These are phyloP conservation scores for barley (Hordeum vulgare) DNA, from an alignment of 176 grass and related monocot genomes.

Conservation along the genomic window MorexV3_pseudomolecules_assembly NC_058520.1:615276506-615277005, in stretches of 20 bases:
- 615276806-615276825: background rate
- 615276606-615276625: background rate
- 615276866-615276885: too few species aligned
- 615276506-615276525: background rate
- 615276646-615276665: conserved; percentile 34
- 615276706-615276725: conserved; percentile 41
- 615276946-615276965: too few species aligned
- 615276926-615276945: too few species aligned
- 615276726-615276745: conserved; percentile 38
- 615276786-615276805: background rate
- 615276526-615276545: background rate
- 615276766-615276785: conserved; percentile 29
- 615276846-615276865: too few species aligned
- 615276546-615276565: conserved; percentile 4
- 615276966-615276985: too few species aligned
- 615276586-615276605: background rate
- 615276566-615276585: background rate
- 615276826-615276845: background rate
- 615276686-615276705: conserved; percentile 55
- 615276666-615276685: conserved; percentile 31
- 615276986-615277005: too few species aligned
- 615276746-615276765: conserved; percentile 32
- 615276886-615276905: too few species aligned
- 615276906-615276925: too few species aligned
- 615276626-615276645: background rate